Evolutionary conservation across 192 early-diverging fungal genomes (phyloP).

Genomic region (Backusella circina): DNA sequence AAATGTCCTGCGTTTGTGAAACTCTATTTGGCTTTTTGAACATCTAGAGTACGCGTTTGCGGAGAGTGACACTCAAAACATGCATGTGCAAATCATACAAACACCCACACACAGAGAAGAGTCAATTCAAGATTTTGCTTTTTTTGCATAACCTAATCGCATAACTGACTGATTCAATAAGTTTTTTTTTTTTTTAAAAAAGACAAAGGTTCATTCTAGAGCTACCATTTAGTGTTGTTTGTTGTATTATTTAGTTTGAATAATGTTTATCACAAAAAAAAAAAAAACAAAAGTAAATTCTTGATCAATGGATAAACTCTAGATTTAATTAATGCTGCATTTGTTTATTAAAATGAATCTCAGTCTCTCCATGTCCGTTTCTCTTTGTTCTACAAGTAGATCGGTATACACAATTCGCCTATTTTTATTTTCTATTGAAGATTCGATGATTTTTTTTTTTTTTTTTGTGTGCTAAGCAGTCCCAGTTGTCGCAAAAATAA

Average conservation of each 20-base stretch:
- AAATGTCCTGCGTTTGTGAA: not conserved
- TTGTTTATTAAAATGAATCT: not conserved
- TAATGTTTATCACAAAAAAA: not conserved
- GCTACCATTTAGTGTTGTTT: not conserved
- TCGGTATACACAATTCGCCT: not conserved
- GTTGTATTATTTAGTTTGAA: not conserved
- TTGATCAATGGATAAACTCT: not conserved
- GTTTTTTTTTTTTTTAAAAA: not conserved
- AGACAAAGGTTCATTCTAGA: too few relatives aligned
- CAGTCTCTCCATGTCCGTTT: not conserved
- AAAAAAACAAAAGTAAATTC: not conserved
- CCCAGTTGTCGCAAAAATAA: not conserved
- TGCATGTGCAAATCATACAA: not conserved
- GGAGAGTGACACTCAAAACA: not conserved
- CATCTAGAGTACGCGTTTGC: not conserved
- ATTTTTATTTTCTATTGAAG: not conserved
- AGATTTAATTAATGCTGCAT: not conserved
- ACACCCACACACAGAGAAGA: too few relatives aligned
- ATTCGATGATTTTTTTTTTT: not conserved
- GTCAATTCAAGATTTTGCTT: too few relatives aligned
- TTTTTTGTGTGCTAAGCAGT: not conserved
- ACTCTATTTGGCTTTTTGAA: not conserved
- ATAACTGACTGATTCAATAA: too few relatives aligned
- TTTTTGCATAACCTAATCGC: too few relatives aligned
- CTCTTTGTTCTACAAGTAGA: not conserved